Evolutionary conservation across 208 protist species (phyloP), one percentile per base, ranked within the genome.

Genomic region (Naegleria gruberi): DNA sequence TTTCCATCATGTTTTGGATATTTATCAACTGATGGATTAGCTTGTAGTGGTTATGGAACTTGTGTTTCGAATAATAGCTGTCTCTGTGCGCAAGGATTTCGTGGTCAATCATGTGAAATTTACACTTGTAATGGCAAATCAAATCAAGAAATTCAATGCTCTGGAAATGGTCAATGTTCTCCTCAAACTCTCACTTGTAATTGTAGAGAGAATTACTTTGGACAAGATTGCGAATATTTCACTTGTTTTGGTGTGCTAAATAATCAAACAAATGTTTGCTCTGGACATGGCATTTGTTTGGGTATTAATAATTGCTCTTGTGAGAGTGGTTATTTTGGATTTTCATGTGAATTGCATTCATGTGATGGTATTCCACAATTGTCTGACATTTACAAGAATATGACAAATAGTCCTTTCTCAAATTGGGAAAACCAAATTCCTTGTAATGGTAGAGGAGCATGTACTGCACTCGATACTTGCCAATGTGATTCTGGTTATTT

Each of bases 161-260:
- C 37, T 44, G 77, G 77, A 83, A 83, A 83, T 44, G 82, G 82
- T 34, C 46, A 40, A 55, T 86, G 82, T 86, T 5, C 40, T 55
- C 82, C 82, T 37, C 5, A 86, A 8, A n/a, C 6, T 3, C 40
- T 44, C 26, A 34, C 40, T 86, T 86, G 82, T 37, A 1, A 4
- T 40, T 86, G 82, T 86, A 55, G 4, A 55, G 26, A 1, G 5
- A 43, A 43, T 40, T 34, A 37, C 8, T 34, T 45, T 34, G 82
- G 82, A 40, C 1, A 1, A 19, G 4, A 40, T 82, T 82, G 30
- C 30, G 73, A 34, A 10, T 7, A 8, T 81, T 5, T 81, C 6
- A 81, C 6, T n/a, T 83, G 77, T 83, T 83, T 5, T 43, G 77
- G 77, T 30, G 19, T 45, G 4, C 12, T n/a, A 3, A 43, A 44